Conservation (phyloP, 495 filamentous ascomycete species). For the Annulohypoxylon maeteangense region DNA sequence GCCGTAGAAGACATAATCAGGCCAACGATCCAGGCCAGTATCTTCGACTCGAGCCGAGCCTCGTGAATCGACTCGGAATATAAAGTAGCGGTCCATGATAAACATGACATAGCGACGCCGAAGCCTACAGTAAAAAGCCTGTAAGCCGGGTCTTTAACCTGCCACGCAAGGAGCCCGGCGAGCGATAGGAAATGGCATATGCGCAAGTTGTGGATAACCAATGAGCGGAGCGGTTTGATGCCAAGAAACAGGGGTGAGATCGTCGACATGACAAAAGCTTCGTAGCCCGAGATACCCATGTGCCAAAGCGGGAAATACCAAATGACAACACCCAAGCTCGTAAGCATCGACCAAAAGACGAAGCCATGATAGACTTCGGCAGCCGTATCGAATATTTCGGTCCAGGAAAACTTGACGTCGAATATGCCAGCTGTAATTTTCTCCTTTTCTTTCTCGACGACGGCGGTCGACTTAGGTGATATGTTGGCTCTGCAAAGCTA, state of each 20-base stretch:
- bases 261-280: slow-evolving; percentile 86
- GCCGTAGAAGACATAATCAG: slow-evolving; percentile 84
- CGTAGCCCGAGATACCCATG: slow-evolving; percentile 99
- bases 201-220: slow-evolving; percentile 74
- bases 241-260: slow-evolving; percentile 84
- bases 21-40: slow-evolving; percentile 83
- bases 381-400: slow-evolving; percentile 78
- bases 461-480: slow-evolving; percentile 72
- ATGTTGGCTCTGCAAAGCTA: slow-evolving; percentile 63
- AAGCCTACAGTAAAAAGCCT: slow-evolving; percentile 85
- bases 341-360: slow-evolving; percentile 95
- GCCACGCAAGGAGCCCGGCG: slow-evolving; percentile 80
- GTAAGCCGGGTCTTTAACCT: slow-evolving; percentile 75
- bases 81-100: slow-evolving; percentile 83
- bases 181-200: slow-evolving; percentile 79
- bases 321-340: slow-evolving; percentile 83
- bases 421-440: slow-evolving; percentile 77
- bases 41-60: slow-evolving; percentile 78
- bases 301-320: slow-evolving; percentile 99
- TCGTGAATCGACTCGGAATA: slow-evolving; percentile 81
- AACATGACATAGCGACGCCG: slow-evolving; percentile 78
- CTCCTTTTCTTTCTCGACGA: slow-evolving; percentile 90
- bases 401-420: slow-evolving; percentile 75
- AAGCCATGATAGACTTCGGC: slow-evolving; percentile 96
- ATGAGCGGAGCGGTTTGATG: slow-evolving; percentile 72